Evolutionary conservation across 2,329 filamentous ascomycete species (phyloP).

Genomic region (Dactylellina leptospora): DNA sequence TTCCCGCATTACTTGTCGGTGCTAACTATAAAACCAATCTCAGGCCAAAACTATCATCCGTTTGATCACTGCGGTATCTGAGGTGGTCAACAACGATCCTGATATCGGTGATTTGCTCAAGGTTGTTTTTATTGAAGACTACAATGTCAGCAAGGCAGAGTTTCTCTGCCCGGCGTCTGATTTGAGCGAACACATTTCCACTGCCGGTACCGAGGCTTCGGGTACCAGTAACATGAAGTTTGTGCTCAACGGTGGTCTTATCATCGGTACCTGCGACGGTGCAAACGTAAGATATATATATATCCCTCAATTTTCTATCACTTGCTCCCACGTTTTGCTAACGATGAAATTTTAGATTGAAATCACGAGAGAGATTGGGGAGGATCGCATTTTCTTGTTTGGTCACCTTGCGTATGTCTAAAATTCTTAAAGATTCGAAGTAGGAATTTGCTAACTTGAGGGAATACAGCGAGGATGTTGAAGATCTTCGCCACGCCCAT

Average conservation of each 20-base stretch:
- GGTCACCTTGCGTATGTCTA: constrained; percentile 81
- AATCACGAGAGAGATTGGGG: constrained; percentile 95
- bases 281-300: constrained; percentile 78
- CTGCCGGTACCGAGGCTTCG: constrained; percentile 86
- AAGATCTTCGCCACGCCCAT: constrained; percentile 90
- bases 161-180: constrained; percentile 94
- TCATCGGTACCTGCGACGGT: constrained; percentile 97
- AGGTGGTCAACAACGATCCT: constrained; percentile 88
- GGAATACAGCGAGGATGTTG: constrained; percentile 72
- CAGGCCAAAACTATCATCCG: constrained; percentile 95
- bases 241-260: constrained; percentile 93
- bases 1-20: too few relatives aligned
- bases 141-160: constrained; percentile 99
- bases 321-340: too few relatives aligned
- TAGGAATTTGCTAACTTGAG: neutral
- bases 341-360: constrained; percentile 71
- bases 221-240: constrained; percentile 92
- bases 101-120: constrained; percentile 95
- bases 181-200: constrained; percentile 98
- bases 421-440: neutral
- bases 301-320: constrained; percentile 6
- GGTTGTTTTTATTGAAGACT: constrained; percentile 96
- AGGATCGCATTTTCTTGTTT: constrained; percentile 98
- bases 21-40: too few relatives aligned
- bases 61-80: constrained; percentile 88